Conservation (phyloP, 768 basidiomycete species). For the Hericium erinaceus region DNA sequence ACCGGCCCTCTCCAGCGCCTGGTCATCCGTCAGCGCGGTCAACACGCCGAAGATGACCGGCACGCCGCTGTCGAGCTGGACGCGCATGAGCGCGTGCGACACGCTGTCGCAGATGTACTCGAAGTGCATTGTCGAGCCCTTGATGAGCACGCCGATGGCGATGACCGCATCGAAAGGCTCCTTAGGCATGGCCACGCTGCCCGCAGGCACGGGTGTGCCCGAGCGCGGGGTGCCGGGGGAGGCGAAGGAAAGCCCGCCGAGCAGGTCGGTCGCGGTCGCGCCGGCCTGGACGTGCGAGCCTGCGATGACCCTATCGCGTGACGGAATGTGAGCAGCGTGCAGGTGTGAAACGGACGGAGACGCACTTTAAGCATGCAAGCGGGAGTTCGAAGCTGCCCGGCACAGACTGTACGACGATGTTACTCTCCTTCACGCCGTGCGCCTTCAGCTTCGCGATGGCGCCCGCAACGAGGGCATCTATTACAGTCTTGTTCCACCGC, state of each 20-base stretch:
- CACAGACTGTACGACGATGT: conserved; percentile 86
- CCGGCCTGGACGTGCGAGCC: conserved; percentile 78
- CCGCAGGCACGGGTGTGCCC: conserved; percentile 39
- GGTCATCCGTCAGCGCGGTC: conserved; percentile 86
- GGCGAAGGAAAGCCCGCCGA: conserved; percentile 50
- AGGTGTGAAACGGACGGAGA: conserved; percentile 2
- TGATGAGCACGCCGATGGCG: conserved; percentile 96
- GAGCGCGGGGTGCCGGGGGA: conserved; percentile 37
- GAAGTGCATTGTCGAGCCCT: conserved; percentile 97
- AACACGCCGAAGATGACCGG: conserved; percentile 97
- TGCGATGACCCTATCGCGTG: conserved; percentile 61
- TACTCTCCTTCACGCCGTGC: conserved; percentile 78
- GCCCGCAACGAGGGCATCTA: conserved; percentile 78
- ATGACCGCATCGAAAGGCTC: conserved; percentile 91
- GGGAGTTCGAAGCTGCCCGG: conserved; percentile 96
- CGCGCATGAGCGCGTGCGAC: conserved; percentile 87
- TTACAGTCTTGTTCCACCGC: conserved; percentile 87
- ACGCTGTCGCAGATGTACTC: conserved; percentile 97
- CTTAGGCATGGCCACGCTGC: conserved; percentile 27
- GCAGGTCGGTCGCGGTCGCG: conserved; percentile 72
- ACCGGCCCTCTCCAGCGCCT: conserved; percentile 92
- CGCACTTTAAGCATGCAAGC: conserved; percentile 72
- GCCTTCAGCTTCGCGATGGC: conserved; percentile 72
- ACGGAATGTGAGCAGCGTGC: neutral
- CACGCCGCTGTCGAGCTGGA: conserved; percentile 87